These are phyloP conservation scores for Solanum lignicaule DNA, from an alignment of 257 asterid species.

Conservation along the genomic window DNA sequence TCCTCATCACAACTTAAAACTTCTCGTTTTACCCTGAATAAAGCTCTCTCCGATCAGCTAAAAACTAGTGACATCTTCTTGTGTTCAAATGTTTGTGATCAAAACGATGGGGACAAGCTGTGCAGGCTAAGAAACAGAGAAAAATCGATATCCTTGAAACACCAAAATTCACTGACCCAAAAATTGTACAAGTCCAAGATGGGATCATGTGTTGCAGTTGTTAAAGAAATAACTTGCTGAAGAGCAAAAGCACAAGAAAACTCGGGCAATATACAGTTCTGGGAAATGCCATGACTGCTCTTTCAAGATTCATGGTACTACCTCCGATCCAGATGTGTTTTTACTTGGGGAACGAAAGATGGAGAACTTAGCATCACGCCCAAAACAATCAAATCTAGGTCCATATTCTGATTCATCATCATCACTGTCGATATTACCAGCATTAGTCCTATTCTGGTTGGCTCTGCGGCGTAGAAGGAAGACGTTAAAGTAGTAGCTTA, in stretches of 20 bases:
- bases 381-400: slow-evolving; percentile 18
- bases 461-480: slow-evolving; percentile 39
- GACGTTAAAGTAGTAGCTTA: slow-evolving; percentile 28
- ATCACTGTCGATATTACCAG: slow-evolving; percentile 49
- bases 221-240: neutral
- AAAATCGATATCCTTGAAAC: neutral
- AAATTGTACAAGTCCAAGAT: neutral
- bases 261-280: slow-evolving; percentile 28
- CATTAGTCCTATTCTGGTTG: slow-evolving; percentile 53
- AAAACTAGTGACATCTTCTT: neutral
- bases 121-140: neutral
- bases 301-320: slow-evolving; percentile 8
- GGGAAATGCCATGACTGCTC: neutral
- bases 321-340: slow-evolving; percentile 10
- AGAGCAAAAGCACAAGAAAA: slow-evolving; percentile 6
- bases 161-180: neutral
- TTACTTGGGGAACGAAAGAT: slow-evolving; percentile 70
- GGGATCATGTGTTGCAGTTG: neutral
- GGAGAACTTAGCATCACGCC: slow-evolving; percentile 33
- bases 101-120: neutral
- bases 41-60: neutral
- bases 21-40: neutral
- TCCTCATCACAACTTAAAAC: neutral
- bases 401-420: slow-evolving; percentile 33
- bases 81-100: neutral